Percentiles rank a stretch among this genome's conserved stretches.
These are phyloP conservation scores for Debaryomyces psychrophilus DNA, from an alignment of 1,139 yeast species.

Conservation along the genomic window DNA sequence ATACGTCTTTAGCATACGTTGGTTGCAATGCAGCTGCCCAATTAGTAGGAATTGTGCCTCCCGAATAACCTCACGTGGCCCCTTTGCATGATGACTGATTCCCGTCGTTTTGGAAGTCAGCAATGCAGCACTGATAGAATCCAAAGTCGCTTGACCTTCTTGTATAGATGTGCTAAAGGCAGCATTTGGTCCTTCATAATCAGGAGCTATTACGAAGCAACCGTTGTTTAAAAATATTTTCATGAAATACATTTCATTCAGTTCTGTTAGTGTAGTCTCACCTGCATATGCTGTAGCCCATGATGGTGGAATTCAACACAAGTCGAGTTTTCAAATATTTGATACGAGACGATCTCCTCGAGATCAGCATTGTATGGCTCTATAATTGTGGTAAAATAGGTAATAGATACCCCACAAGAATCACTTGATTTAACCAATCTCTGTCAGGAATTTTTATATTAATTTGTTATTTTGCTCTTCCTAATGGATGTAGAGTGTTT, in stretches of 20 bases:
- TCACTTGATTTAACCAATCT: slow-evolving; percentile 37
- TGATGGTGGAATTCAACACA: slow-evolving; percentile 32
- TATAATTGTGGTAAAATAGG: slow-evolving; percentile 34
- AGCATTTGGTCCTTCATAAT: slow-evolving; percentile 33
- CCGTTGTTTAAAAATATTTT: slow-evolving; percentile 32
- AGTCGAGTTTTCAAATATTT: slow-evolving; percentile 38
- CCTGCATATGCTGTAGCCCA: slow-evolving; percentile 25
- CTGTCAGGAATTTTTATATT: slow-evolving; percentile 34
- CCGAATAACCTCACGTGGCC: slow-evolving; percentile 44
- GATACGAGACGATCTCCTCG: slow-evolving; percentile 34
- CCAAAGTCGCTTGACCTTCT: slow-evolving; percentile 36
- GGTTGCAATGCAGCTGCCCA: slow-evolving; percentile 43
- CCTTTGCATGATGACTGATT: slow-evolving; percentile 29
- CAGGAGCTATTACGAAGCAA: slow-evolving; percentile 39
- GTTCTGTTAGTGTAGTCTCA: slow-evolving; percentile 19
- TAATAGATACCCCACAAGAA: slow-evolving; percentile 32
- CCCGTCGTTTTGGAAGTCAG: slow-evolving; percentile 31
- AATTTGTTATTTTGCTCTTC: slow-evolving; percentile 19
- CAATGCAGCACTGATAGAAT: slow-evolving; percentile 36
- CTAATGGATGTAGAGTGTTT: slow-evolving; percentile 23
- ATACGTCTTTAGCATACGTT: slow-evolving; percentile 36
- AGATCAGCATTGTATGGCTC: slow-evolving; percentile 36
- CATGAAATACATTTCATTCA: slow-evolving; percentile 31
- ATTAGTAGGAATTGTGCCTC: slow-evolving; percentile 41
- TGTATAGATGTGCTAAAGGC: slow-evolving; percentile 36